phyloP scores from a whole-genome alignment of 306 rosid genomes.

The Macrotyloma uniflorum region DNA sequence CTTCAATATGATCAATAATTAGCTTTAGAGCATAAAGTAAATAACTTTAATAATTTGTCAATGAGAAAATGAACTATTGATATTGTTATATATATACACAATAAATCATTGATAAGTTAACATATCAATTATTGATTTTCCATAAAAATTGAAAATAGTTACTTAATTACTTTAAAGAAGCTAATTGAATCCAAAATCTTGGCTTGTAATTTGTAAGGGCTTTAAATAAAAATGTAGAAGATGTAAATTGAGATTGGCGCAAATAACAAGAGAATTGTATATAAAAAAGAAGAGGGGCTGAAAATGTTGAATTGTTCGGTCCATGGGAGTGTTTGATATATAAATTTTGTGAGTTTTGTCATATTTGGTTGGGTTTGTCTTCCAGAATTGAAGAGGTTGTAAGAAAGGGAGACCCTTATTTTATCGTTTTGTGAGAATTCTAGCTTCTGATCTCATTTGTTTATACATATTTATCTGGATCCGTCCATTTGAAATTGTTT shows the following conservation, averaged over 20 bases:
- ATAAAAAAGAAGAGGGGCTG: conserved; percentile 15
- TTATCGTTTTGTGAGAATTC: conserved; percentile 55
- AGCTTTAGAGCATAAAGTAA: background rate
- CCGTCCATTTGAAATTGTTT: conserved; percentile 9
- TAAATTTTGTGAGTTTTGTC: conserved; percentile 1
- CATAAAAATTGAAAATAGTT: background rate
- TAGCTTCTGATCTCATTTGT: conserved; percentile 23
- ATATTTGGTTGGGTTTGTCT: conserved; percentile 37
- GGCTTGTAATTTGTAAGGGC: background rate
- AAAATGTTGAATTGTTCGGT: conserved; percentile 34
- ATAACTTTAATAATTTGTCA: background rate
- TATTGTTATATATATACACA: background rate
- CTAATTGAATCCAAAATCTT: background rate
- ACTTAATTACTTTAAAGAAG: background rate
- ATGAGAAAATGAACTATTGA: background rate
- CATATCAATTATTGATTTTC: background rate
- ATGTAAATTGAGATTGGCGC: background rate
- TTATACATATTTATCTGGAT: background rate
- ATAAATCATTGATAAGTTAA: background rate
- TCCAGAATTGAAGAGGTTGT: conserved; percentile 22
- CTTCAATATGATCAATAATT: background rate
- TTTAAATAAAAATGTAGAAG: background rate
- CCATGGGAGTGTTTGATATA: background rate
- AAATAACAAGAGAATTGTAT: background rate
- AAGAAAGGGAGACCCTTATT: conserved; percentile 51